Percentiles rank a stretch among this genome's conserved stretches.
These are phyloP conservation scores for Haplosporangium gracile DNA, from an alignment of 192 early-diverging fungal species.

Conservation along the genomic window DNA sequence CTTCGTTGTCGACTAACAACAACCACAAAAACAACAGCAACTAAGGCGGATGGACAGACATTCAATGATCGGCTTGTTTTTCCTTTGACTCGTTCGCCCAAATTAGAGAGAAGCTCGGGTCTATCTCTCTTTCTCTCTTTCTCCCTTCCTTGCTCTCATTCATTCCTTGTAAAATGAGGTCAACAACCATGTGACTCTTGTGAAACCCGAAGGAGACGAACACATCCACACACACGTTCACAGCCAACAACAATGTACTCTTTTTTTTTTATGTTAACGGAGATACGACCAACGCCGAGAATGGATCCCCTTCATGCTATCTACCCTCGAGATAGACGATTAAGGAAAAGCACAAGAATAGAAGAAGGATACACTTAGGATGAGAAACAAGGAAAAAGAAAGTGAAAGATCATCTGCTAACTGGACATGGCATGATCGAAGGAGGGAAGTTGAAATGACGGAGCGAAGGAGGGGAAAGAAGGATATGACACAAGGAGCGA, in stretches of 20 bases:
- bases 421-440: not conserved
- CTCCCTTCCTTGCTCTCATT: not conserved
- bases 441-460: not conserved
- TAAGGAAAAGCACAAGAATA: not conserved
- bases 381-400: not conserved
- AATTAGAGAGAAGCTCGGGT: not conserved
- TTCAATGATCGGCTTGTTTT: not conserved
- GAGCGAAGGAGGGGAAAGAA: not conserved
- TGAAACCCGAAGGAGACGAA: not conserved
- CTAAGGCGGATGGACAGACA: not conserved
- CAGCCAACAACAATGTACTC: too few species aligned
- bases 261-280: not conserved
- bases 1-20: not conserved
- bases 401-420: slow-evolving; percentile 3
- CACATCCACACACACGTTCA: not conserved
- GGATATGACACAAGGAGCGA: not conserved
- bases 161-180: slow-evolving; percentile 1
- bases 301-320: not conserved
- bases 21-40: not conserved
- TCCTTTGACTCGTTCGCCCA: not conserved
- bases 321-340: not conserved
- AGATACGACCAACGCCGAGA: not conserved
- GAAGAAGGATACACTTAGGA: not conserved
- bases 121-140: not conserved
- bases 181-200: slow-evolving; percentile 24